Percentiles rank a stretch among this genome's conserved stretches.
Conservation (phyloP, 1,284 basidiomycete species). For the Ceratobasidium sp. region DNA sequence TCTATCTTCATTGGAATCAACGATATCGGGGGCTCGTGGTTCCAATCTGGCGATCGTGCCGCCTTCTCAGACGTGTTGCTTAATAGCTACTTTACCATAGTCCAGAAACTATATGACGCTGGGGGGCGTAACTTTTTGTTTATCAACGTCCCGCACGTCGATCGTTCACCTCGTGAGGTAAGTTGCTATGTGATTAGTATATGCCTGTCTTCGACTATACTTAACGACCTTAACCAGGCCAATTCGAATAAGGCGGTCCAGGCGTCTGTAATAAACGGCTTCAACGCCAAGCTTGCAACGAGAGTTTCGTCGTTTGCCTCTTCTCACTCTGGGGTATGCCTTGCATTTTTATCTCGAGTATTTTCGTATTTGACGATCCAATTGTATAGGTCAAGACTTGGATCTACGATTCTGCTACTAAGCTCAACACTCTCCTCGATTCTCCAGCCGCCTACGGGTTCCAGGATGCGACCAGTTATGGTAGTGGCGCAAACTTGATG, state of each 20-base stretch:
- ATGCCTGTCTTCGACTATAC: background rate
- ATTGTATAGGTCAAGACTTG: slow-evolving; percentile 37
- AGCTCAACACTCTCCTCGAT: slow-evolving; percentile 36
- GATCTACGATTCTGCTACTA: slow-evolving; percentile 26
- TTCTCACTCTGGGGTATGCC: slow-evolving; percentile 27
- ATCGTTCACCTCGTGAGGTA: slow-evolving; percentile 63
- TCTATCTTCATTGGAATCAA: slow-evolving; percentile 69
- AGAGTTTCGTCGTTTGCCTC: slow-evolving; percentile 31
- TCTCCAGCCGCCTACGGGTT: slow-evolving; percentile 40
- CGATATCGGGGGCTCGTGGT: slow-evolving; percentile 41
- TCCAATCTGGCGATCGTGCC: slow-evolving; percentile 53
- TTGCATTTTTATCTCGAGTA: background rate
- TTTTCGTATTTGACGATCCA: background rate
- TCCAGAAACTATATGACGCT: slow-evolving; percentile 60
- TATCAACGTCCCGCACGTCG: slow-evolving; percentile 68
- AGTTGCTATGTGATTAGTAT: background rate
- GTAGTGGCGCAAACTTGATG: slow-evolving; percentile 29
- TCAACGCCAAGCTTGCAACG: slow-evolving; percentile 40
- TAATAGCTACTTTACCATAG: slow-evolving; percentile 64
- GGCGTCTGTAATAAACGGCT: slow-evolving; percentile 34
- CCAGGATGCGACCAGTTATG: slow-evolving; percentile 40
- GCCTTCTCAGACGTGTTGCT: slow-evolving; percentile 61
- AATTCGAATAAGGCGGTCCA: slow-evolving; percentile 8
- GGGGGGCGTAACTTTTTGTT: slow-evolving; percentile 71
- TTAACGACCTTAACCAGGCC: background rate